Evolutionary conservation across 192 early-diverging fungal genomes (phyloP).

Genomic region (Coemansia interrupta): DNA sequence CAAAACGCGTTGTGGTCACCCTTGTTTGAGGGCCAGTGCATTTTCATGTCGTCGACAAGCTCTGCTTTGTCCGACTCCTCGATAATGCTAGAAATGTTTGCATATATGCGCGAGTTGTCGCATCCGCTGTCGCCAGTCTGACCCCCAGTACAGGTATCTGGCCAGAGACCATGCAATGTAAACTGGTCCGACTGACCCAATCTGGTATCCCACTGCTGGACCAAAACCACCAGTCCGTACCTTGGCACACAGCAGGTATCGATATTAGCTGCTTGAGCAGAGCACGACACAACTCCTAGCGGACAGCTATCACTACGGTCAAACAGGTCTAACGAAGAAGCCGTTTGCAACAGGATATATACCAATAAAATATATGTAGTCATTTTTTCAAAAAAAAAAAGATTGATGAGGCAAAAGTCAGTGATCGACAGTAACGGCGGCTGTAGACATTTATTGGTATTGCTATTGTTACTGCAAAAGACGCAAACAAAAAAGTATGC

Average conservation of each 20-base stretch:
- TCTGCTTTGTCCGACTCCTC: constrained; percentile 21
- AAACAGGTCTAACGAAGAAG: background rate
- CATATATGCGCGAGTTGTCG: constrained; percentile 58
- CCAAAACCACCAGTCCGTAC: constrained; percentile 46
- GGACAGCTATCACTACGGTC: background rate
- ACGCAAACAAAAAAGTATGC: too few relatives aligned
- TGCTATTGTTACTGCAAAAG: too few relatives aligned
- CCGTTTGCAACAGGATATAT: too few relatives aligned
- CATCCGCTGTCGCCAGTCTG: constrained; percentile 54
- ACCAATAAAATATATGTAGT: too few relatives aligned
- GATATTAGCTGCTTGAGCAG: constrained; percentile 4
- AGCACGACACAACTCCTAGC: constrained; percentile 1
- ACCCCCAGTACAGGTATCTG: constrained; percentile 60
- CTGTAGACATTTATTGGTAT: too few relatives aligned
- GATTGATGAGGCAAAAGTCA: too few relatives aligned
- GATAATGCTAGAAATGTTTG: constrained; percentile 55
- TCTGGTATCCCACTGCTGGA: constrained; percentile 58
- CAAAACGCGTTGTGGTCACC: constrained; percentile 76
- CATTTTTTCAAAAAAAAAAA: too few relatives aligned
- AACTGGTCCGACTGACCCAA: constrained; percentile 58
- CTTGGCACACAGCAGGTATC: constrained; percentile 49
- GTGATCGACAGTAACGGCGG: too few relatives aligned
- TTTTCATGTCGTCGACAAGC: constrained; percentile 53
- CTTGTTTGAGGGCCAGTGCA: constrained; percentile 65
- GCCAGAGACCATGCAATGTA: constrained; percentile 77